A percentile compares a stretch with the other conserved stretches of the same genome.
Evolutionary conservation across 2,329 filamentous ascomycete genomes (phyloP).

Genomic region (Penicillium sp.): DNA sequence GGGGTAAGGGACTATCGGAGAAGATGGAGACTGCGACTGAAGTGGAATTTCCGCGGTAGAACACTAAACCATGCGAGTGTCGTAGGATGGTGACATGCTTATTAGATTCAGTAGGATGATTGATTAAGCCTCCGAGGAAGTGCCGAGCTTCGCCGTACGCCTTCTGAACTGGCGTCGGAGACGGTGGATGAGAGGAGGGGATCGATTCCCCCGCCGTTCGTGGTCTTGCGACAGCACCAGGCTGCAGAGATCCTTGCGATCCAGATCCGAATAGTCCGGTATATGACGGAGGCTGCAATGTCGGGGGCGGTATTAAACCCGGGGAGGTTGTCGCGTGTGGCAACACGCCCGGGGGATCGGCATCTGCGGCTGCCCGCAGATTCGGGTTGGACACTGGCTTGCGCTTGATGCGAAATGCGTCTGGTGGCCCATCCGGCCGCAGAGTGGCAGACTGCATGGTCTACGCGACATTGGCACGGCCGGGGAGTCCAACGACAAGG

Average conservation of each 20-base stretch:
- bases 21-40: constrained; percentile 64
- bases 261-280: constrained; percentile 18
- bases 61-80: constrained; percentile 62
- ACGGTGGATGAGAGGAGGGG: constrained; percentile 3
- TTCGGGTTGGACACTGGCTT: constrained; percentile 27
- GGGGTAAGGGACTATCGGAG: constrained; percentile 56
- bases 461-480: background rate
- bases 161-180: constrained; percentile 30
- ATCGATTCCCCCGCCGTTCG: constrained; percentile 14
- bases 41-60: constrained; percentile 64
- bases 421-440: constrained; percentile 11
- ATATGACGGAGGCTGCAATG: constrained; percentile 20
- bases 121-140: constrained; percentile 63
- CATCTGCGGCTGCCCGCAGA: constrained; percentile 17
- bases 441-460: constrained; percentile 16
- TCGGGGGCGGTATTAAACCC: constrained; percentile 9
- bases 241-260: constrained; percentile 1
- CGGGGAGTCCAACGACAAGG: background rate
- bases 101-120: constrained; percentile 62
- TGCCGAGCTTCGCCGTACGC: constrained; percentile 57
- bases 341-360: constrained; percentile 10
- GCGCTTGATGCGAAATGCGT: constrained; percentile 18
- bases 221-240: constrained; percentile 11
- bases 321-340: constrained; percentile 13
- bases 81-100: constrained; percentile 65